phyloP scores from a whole-genome alignment of 352 stramenopile species.

The Blastocystis hominis region DNA sequence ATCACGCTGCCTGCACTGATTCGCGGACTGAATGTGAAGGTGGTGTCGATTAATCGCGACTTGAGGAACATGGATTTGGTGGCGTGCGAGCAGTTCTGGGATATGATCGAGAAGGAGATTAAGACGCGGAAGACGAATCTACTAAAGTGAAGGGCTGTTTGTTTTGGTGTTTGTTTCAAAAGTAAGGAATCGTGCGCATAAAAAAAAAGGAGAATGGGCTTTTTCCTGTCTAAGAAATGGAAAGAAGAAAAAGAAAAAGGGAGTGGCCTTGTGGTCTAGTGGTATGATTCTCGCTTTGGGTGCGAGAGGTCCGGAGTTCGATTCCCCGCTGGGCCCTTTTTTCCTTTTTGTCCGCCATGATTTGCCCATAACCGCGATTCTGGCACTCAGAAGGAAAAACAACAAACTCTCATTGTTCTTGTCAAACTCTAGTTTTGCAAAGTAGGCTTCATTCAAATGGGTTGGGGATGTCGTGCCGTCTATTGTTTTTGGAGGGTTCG shows the following conservation, averaged over 20 bases:
- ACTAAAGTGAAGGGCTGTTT: slow-evolving; percentile 27
- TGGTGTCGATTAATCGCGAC: slow-evolving; percentile 43
- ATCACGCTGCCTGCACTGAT: neutral
- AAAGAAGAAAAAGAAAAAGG: neutral
- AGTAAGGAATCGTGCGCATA: no score
- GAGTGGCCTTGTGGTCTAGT: slow-evolving; percentile 55
- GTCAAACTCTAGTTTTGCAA: neutral
- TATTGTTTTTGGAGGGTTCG: no score
- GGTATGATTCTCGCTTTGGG: slow-evolving; percentile 58
- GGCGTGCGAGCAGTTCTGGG: slow-evolving; percentile 30
- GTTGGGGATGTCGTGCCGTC: neutral
- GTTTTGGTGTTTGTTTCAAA: neutral
- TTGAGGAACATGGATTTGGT: slow-evolving; percentile 39
- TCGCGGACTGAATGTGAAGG: slow-evolving; percentile 6
- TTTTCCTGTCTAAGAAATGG: neutral
- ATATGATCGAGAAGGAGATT: slow-evolving; percentile 43
- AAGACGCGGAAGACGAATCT: slow-evolving; percentile 28
- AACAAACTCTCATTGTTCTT: neutral
- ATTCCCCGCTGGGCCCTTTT: slow-evolving; percentile 56
- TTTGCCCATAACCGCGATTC: neutral
- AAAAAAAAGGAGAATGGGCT: no score
- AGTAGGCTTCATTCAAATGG: neutral
- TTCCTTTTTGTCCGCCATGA: neutral
- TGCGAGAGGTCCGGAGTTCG: slow-evolving; percentile 57
- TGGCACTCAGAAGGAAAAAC: no score